phyloP scores from a whole-genome alignment of 2,329 filamentous ascomycete species.

The Pseudocercospora macadamiae region DNA sequence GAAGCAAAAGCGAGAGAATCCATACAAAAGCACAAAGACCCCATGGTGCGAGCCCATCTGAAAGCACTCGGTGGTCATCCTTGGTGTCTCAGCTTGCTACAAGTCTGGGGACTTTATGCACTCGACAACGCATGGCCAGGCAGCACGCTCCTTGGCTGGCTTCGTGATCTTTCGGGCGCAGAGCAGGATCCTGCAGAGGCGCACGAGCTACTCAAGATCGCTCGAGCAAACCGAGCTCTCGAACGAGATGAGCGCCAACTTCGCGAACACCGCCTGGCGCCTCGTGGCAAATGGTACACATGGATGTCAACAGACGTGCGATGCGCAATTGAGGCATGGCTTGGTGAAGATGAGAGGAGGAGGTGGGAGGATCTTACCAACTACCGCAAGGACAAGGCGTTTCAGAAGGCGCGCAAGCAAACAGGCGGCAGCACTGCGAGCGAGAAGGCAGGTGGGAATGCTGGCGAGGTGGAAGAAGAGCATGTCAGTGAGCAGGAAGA shows the following conservation, averaged over 20 bases:
- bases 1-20: too few species aligned
- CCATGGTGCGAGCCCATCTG: too few species aligned
- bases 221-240: too few species aligned
- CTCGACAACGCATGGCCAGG: too few species aligned
- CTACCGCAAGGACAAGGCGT: neutral
- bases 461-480: neutral
- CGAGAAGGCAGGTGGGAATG: neutral
- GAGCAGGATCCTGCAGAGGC: too few species aligned
- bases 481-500: neutral
- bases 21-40: too few species aligned
- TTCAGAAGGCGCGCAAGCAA: neutral
- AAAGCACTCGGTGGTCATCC: too few species aligned
- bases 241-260: neutral
- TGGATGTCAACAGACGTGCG: neutral
- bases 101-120: too few species aligned
- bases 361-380: neutral
- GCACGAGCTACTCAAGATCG: too few species aligned
- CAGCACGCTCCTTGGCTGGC: too few species aligned
- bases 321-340: neutral
- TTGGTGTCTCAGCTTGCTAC: too few species aligned
- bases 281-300: neutral
- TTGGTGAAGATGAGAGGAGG: neutral
- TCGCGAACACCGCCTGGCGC: neutral
- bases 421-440: neutral
- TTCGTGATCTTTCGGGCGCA: too few species aligned